A percentile compares a stretch with the other conserved stretches of the same genome.
Evolutionary conservation across 2,329 filamentous ascomycete genomes (phyloP).

Genomic region (Penicillium rolfsii): DNA sequence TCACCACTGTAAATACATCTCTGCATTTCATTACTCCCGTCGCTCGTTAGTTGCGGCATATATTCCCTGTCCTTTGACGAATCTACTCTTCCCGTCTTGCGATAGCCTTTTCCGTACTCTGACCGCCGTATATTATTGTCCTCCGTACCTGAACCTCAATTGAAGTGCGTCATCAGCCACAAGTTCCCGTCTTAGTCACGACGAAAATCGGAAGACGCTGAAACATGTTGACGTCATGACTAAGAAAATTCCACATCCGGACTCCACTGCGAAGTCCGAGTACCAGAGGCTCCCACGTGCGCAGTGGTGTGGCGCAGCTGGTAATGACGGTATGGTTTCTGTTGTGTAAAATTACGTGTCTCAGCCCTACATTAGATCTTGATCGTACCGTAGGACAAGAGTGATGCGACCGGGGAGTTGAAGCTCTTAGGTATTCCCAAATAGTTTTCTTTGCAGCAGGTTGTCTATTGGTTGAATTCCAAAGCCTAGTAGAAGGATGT

Average conservation of each 20-base stretch:
- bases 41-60: background rate
- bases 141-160: constrained; percentile 17
- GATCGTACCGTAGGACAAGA: background rate
- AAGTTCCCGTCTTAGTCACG: constrained; percentile 4
- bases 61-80: background rate
- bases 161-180: constrained; percentile 21
- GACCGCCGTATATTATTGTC: background rate
- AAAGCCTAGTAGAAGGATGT: background rate
- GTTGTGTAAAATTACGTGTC: constrained; percentile 13
- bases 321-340: background rate
- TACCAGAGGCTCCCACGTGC: constrained; percentile 23
- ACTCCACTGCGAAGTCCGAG: constrained; percentile 16
- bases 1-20: background rate
- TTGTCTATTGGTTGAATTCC: background rate
- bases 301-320: constrained; percentile 26
- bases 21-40: background rate
- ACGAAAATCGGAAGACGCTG: constrained; percentile 12
- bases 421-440: background rate
- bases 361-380: constrained; percentile 16
- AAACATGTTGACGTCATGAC: constrained; percentile 33
- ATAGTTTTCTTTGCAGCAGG: background rate
- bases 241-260: constrained; percentile 18
- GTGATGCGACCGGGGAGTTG: background rate
- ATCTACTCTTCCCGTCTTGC: background rate
- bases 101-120: background rate